phyloP scores from a whole-genome alignment of 1,284 basidiomycete species.

The Dichomitus squalens region DNA sequence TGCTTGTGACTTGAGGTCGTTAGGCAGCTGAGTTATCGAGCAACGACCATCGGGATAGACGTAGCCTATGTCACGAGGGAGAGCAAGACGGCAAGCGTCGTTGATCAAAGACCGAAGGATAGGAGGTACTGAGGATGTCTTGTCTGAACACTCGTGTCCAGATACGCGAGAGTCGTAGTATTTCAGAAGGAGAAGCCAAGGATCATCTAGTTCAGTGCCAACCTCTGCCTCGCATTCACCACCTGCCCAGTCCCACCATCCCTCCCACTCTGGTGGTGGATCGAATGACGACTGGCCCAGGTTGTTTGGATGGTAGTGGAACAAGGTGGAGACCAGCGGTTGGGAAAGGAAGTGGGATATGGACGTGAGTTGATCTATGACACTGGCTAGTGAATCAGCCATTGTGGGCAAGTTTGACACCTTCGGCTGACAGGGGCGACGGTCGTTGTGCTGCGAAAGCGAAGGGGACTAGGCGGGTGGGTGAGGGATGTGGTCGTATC shows the following conservation, averaged over 20 bases:
- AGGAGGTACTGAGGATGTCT: constrained; percentile 8
- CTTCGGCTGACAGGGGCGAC: too few relatives aligned
- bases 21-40: constrained; percentile 9
- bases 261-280: constrained; percentile 28
- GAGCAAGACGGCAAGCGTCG: constrained; percentile 22
- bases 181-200: constrained; percentile 25
- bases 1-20: background rate
- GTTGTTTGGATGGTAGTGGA: constrained; percentile 33
- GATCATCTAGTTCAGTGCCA: background rate
- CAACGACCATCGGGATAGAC: background rate
- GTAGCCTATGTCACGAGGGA: constrained; percentile 5
- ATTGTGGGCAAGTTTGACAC: too few relatives aligned
- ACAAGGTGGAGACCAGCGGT: constrained; percentile 22
- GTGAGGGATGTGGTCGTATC: too few relatives aligned
- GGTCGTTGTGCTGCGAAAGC: too few relatives aligned
- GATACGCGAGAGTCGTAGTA: constrained; percentile 24
- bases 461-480: too few relatives aligned
- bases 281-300: constrained; percentile 22
- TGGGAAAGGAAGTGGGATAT: constrained; percentile 25
- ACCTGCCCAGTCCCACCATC: constrained; percentile 36
- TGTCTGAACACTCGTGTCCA: background rate
- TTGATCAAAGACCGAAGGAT: constrained; percentile 13
- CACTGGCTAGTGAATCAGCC: background rate
- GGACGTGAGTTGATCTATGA: background rate
- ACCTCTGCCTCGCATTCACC: background rate